These are phyloP conservation scores for Orbilia blumenaviensis DNA, from an alignment of 2,329 filamentous ascomycete genomes.

Conservation along the genomic window DNA sequence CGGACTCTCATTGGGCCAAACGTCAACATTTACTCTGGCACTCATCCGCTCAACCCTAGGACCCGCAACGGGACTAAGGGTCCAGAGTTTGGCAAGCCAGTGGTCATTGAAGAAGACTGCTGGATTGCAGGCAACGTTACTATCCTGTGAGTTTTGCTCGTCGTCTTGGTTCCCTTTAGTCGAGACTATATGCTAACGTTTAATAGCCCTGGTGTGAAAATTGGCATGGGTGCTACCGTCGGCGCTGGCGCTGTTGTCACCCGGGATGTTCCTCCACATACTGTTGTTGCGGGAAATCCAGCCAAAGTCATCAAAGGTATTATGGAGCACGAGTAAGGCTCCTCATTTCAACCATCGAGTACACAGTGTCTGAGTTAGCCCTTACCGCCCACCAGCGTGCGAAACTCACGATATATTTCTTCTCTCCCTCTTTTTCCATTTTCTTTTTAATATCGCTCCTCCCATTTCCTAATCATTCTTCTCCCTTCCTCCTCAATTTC, in stretches of 20 bases:
- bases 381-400: slow-evolving; percentile 2
- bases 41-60: slow-evolving; percentile 76
- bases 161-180: not conserved
- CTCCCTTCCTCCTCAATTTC: not conserved
- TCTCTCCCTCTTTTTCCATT: not conserved
- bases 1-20: slow-evolving; percentile 76
- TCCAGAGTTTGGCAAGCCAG: slow-evolving; percentile 73
- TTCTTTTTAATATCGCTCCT: not conserved
- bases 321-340: slow-evolving; percentile 47
- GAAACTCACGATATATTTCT: not conserved
- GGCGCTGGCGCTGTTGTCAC: slow-evolving; percentile 68
- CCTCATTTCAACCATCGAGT: not conserved
- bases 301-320: slow-evolving; percentile 60
- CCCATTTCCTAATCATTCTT: slow-evolving; percentile 3
- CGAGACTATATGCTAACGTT: slow-evolving; percentile 11
- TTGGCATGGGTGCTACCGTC: slow-evolving; percentile 67
- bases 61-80: slow-evolving; percentile 77
- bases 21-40: slow-evolving; percentile 83
- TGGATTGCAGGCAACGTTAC: slow-evolving; percentile 72
- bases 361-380: not conserved
- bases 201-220: slow-evolving; percentile 64
- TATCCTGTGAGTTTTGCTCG: slow-evolving; percentile 63
- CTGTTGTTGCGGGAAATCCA: slow-evolving; percentile 65
- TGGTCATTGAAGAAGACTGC: slow-evolving; percentile 79
- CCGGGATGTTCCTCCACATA: slow-evolving; percentile 64